Evolutionary conservation across 441 rosid genomes (phyloP).

Genomic region (Adansonia gregorii): DNA sequence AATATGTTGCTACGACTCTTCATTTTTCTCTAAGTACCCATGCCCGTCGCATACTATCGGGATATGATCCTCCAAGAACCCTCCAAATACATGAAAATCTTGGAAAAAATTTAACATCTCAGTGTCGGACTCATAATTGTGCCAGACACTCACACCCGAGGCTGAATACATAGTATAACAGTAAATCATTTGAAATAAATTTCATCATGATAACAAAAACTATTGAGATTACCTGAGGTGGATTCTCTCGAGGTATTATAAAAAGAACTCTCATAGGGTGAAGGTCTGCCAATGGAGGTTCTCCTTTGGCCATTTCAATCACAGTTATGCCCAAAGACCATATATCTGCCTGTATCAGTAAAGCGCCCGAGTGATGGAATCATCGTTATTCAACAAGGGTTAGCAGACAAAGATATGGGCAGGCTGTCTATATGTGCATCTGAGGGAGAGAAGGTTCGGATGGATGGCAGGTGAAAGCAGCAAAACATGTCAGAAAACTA

Average conservation of each 20-base stretch:
- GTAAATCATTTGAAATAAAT: constrained; percentile 30
- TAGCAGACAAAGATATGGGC: constrained; percentile 9
- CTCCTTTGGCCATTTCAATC: constrained; percentile 99
- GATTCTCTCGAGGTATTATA: constrained; percentile 98
- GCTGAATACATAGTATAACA: constrained; percentile 1
- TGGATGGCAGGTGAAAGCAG: constrained; percentile 21
- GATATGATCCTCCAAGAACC: too few species aligned
- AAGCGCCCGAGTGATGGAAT: constrained; percentile 24
- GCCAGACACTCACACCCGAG: too few species aligned
- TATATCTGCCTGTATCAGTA: constrained; percentile 86
- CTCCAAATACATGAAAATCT: too few species aligned
- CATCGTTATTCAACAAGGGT: constrained; percentile 20
- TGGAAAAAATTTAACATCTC: too few species aligned
- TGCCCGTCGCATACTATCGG: too few species aligned
- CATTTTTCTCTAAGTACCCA: too few species aligned
- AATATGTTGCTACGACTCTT: not conserved
- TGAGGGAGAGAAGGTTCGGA: constrained; percentile 21
- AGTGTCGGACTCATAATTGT: too few species aligned
- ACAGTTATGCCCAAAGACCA: constrained; percentile 99
- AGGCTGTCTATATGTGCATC: not conserved
- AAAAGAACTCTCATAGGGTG: constrained; percentile 99
- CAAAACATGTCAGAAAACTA: constrained; percentile 26
- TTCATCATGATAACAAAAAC: constrained; percentile 34
- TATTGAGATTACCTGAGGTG: constrained; percentile 82
- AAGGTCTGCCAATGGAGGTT: constrained; percentile 99